These are phyloP conservation scores for Amoebophrya sp. DNA, from an alignment of 169 alveolate genomes.

Conservation along the genomic window DNA sequence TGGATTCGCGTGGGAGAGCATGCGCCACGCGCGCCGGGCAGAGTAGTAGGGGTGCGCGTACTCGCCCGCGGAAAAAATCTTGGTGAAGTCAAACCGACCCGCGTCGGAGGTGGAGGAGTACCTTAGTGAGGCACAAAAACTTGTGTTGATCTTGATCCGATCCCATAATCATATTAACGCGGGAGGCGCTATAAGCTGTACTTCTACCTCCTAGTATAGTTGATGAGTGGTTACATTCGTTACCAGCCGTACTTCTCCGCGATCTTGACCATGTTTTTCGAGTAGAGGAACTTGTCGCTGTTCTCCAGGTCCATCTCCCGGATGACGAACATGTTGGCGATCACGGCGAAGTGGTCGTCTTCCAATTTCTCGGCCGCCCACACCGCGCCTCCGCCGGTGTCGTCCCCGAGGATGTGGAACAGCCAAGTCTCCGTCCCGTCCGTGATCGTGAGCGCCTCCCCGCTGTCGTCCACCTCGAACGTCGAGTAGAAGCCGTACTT, in stretches of 20 bases:
- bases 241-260: not conserved
- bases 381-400: not conserved
- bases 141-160: too few species aligned
- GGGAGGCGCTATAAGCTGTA: too few species aligned
- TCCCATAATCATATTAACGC: too few species aligned
- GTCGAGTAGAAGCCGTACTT: slow-evolving; percentile 11
- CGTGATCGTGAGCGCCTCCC: slow-evolving; percentile 12
- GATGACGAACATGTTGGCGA: slow-evolving; percentile 11
- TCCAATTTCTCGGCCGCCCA: slow-evolving; percentile 10
- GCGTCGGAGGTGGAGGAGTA: not conserved
- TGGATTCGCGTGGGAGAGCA: not conserved
- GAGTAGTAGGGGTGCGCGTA: not conserved
- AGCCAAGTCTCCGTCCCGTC: slow-evolving; percentile 9
- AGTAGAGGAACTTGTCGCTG: not conserved
- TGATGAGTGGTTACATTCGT: too few species aligned
- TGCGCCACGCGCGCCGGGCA: slow-evolving; percentile 4
- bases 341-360: slow-evolving; percentile 5
- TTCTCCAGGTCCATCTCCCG: slow-evolving; percentile 6
- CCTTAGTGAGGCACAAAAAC: too few species aligned
- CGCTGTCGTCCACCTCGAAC: not conserved
- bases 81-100: not conserved
- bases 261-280: not conserved
- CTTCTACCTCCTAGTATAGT: too few species aligned
- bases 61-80: not conserved
- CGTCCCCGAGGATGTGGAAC: not conserved